A percentile compares a stretch with the other conserved stretches of the same genome.
phyloP scores from a whole-genome alignment of 179 eudicot species.

The Camellia oleifera region DNA sequence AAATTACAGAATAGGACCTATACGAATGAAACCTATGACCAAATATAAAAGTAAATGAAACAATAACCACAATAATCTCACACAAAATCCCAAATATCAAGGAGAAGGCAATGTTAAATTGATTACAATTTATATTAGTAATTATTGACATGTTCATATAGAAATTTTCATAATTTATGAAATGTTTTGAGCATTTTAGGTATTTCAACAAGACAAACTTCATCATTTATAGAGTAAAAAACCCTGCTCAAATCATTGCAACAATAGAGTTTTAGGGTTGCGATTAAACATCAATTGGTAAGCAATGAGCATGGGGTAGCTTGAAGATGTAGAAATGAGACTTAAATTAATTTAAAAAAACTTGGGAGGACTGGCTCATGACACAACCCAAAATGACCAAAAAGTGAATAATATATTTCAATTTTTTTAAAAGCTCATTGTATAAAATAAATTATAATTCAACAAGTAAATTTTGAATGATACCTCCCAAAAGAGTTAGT shows the following conservation, averaged over 20 bases:
- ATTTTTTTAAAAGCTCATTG: neutral
- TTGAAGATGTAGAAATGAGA: neutral
- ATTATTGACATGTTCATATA: neutral
- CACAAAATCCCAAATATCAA: neutral
- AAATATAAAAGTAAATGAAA: neutral
- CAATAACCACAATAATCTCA: neutral
- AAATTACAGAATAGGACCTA: neutral
- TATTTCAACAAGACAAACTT: neutral
- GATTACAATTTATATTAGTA: neutral
- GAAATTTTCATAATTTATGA: neutral
- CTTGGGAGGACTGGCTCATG: neutral
- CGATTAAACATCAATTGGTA: neutral
- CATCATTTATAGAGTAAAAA: neutral
- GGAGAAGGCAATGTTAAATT: neutral
- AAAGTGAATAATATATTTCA: neutral
- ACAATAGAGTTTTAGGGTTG: too few relatives aligned
- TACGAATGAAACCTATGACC: neutral
- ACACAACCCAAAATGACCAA: neutral
- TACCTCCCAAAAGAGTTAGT: slow-evolving; percentile 82
- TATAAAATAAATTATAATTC: neutral
- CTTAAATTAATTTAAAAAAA: neutral
- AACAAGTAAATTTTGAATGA: neutral
- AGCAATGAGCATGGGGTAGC: neutral
- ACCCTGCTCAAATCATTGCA: too few relatives aligned
- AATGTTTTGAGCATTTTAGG: neutral